Evolutionary conservation across 768 basidiomycete species (phyloP).

Genomic region (Boletus rubroflammeus): DNA sequence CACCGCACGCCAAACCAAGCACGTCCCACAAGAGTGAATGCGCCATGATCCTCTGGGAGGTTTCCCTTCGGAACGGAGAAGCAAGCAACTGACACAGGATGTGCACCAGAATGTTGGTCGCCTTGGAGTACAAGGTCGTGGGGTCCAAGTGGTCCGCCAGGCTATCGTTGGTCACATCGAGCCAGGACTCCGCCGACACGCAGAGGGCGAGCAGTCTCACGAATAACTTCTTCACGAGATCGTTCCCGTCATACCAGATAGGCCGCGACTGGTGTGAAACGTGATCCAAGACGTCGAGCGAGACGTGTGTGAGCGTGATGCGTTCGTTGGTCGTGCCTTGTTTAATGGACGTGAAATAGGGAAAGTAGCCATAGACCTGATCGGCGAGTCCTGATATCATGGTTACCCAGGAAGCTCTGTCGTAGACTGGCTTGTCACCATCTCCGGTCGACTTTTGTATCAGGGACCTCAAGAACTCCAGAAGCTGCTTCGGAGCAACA

Average conservation of each 20-base stretch:
- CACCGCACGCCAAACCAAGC: conserved; percentile 14
- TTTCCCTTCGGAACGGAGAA: conserved; percentile 21
- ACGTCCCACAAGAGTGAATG: conserved; percentile 22
- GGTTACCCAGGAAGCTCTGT: conserved; percentile 45
- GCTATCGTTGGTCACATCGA: conserved; percentile 40
- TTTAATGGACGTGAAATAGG: conserved; percentile 44
- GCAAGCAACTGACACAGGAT: conserved; percentile 39
- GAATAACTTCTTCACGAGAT: conserved; percentile 48
- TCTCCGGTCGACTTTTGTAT: conserved; percentile 33
- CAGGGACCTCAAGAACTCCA: conserved; percentile 42
- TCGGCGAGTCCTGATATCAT: conserved; percentile 52
- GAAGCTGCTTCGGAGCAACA: conserved; percentile 37
- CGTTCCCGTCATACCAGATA: conserved; percentile 45
- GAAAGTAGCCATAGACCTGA: conserved; percentile 51
- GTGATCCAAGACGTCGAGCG: conserved; percentile 52
- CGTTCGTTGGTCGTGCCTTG: conserved; percentile 60
- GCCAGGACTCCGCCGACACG: conserved; percentile 56
- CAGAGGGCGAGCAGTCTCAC: conserved; percentile 52
- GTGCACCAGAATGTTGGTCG: conserved; percentile 40
- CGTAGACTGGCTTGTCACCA: conserved; percentile 30
- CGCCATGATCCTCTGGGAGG: conserved; percentile 15
- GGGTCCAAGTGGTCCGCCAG: conserved; percentile 46
- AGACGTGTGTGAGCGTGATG: conserved; percentile 49
- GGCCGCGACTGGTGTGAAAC: conserved; percentile 48
- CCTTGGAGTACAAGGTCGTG: conserved; percentile 44